Percentiles rank a stretch among this genome's conserved stretches.
Evolutionary conservation across 768 basidiomycete species (phyloP).

Genomic region (Pleurotus citrinopileatus): DNA sequence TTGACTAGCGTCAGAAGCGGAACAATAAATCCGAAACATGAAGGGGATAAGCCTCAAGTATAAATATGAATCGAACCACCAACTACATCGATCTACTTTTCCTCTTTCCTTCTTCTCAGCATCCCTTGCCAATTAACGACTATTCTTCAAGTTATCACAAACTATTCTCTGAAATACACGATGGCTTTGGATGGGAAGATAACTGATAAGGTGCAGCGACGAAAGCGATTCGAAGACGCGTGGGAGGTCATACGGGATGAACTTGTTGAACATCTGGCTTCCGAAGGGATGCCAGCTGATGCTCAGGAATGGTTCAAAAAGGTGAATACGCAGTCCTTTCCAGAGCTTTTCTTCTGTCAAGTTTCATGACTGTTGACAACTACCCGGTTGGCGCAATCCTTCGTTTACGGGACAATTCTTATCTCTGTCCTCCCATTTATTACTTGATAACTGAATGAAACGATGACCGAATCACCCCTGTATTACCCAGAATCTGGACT

Average conservation of each 20-base stretch:
- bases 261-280: conserved; percentile 63
- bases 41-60: conserved; percentile 5
- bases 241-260: conserved; percentile 76
- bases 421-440: too few relatives aligned
- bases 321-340: conserved; percentile 39
- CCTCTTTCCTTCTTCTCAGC: not conserved
- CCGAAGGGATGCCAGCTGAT: conserved; percentile 78
- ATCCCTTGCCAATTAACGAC: not conserved
- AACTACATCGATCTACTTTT: not conserved
- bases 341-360: not conserved
- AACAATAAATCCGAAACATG: conserved; percentile 9
- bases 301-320: conserved; percentile 82
- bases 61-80: conserved; percentile 8
- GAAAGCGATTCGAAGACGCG: conserved; percentile 67
- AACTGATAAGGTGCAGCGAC: conserved; percentile 39
- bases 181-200: conserved; percentile 1
- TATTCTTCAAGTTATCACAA: not conserved
- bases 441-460: too few relatives aligned
- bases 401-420: too few relatives aligned
- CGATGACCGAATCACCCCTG: conserved; percentile 11
- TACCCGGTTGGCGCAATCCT: too few relatives aligned
- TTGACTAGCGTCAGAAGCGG: not conserved
- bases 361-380: too few relatives aligned
- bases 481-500: conserved; percentile 67
- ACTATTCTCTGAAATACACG: too few relatives aligned